Conservation (phyloP, 306 rosid species). For the Trifolium repens region DNA sequence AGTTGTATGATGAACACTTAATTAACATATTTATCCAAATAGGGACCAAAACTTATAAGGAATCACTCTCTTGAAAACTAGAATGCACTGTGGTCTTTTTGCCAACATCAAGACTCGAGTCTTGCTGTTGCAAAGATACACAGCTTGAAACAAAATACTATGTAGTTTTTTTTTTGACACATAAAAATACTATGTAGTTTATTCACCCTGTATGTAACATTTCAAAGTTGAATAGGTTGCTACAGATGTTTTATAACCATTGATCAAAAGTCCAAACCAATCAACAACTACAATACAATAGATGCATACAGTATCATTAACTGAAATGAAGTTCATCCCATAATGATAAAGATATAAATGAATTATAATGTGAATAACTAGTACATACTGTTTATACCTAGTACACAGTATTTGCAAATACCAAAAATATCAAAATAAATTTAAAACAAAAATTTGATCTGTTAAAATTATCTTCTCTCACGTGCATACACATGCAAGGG, state of each 20-base stretch:
- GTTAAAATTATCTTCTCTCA: conserved; percentile 16
- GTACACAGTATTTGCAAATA: not conserved
- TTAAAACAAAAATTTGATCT: conserved; percentile 4
- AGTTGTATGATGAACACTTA: too few relatives aligned
- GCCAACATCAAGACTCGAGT: too few relatives aligned
- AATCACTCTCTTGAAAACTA: too few relatives aligned
- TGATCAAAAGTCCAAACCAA: not conserved
- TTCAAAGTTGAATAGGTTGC: not conserved
- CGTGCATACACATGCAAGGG: conserved; percentile 5
- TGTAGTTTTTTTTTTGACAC: too few relatives aligned
- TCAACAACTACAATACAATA: not conserved
- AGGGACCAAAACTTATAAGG: too few relatives aligned
- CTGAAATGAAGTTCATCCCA: not conserved
- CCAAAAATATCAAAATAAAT: not conserved
- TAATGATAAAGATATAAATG: not conserved
- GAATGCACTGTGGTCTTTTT: too few relatives aligned
- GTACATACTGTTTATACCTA: not conserved
- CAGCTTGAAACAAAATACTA: too few relatives aligned
- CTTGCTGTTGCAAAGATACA: too few relatives aligned
- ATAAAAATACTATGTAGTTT: too few relatives aligned
- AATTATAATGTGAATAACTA: conserved; percentile 1
- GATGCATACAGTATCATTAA: not conserved
- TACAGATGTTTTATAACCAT: not conserved
- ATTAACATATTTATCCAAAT: too few relatives aligned
- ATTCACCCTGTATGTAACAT: not conserved